Evolutionary conservation across 768 basidiomycete genomes (phyloP).

Genomic region (Rhizopogon sp.): DNA sequence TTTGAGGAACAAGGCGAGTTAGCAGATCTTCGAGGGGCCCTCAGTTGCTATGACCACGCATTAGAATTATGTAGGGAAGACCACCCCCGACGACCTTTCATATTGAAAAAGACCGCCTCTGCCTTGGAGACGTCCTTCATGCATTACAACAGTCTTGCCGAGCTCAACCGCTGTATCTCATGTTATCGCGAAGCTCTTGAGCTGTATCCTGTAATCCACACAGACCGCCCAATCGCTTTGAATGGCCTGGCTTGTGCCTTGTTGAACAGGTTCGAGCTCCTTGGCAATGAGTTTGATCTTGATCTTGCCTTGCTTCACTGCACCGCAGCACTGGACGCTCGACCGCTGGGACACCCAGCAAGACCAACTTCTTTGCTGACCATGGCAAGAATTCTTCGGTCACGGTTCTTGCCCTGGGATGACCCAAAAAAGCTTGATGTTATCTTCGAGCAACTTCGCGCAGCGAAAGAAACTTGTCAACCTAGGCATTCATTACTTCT

Average conservation of each 20-base stretch:
- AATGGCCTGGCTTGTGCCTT: slow-evolving; percentile 17
- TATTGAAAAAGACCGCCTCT: slow-evolving; percentile 11
- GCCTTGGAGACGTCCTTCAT: slow-evolving; percentile 13
- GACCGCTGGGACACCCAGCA: slow-evolving; percentile 4
- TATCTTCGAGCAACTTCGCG: slow-evolving; percentile 19
- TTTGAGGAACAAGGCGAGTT: slow-evolving; percentile 19
- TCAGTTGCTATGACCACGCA: slow-evolving; percentile 22
- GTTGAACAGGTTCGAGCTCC: slow-evolving; percentile 18
- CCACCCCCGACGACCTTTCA: slow-evolving; percentile 10
- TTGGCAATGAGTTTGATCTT: slow-evolving; percentile 22
- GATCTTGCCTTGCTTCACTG: slow-evolving; percentile 20
- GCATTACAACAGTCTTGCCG: slow-evolving; percentile 12
- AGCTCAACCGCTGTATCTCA: slow-evolving; percentile 24
- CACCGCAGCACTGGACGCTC: slow-evolving; percentile 4
- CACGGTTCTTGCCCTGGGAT: slow-evolving; percentile 19
- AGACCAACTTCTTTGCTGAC: slow-evolving; percentile 14
- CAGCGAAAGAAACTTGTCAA: slow-evolving; percentile 19
- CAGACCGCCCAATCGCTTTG: slow-evolving; percentile 10
- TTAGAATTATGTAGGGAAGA: slow-evolving; percentile 12
- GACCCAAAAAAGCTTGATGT: slow-evolving; percentile 17
- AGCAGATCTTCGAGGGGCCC: slow-evolving; percentile 22
- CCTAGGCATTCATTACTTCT: slow-evolving; percentile 14
- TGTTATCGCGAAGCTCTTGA: slow-evolving; percentile 19
- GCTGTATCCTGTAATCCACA: slow-evolving; percentile 10
- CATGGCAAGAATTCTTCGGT: slow-evolving; percentile 16